phyloP scores from a whole-genome alignment of 2,329 filamentous ascomycete genomes.

The Aspergillus niger region DNA sequence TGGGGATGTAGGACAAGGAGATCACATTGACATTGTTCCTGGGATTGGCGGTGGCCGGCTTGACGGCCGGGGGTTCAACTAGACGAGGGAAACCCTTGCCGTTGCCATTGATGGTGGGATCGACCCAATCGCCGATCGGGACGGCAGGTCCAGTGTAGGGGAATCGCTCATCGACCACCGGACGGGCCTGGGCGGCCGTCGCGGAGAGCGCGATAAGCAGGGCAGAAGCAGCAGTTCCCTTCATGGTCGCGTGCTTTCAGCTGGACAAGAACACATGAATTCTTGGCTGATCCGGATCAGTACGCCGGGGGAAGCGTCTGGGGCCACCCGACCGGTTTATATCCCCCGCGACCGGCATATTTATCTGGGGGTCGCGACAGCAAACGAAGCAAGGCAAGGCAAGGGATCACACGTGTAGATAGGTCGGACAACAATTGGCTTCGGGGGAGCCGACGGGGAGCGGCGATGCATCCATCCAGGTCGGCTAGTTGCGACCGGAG shows the following conservation, averaged over 20 bases:
- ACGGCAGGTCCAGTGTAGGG: conserved; percentile 53
- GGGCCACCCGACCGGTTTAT: neutral
- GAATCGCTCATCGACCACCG: conserved; percentile 46
- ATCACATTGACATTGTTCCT: conserved; percentile 59
- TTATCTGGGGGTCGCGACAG: neutral
- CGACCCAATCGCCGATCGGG: conserved; percentile 56
- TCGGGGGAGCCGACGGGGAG: neutral
- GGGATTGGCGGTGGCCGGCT: conserved; percentile 45
- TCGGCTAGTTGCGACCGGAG: neutral
- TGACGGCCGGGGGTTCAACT: conserved; percentile 54
- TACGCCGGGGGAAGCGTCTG: neutral
- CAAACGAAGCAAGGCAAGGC: neutral
- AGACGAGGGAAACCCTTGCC: conserved; percentile 56
- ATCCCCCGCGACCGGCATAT: neutral
- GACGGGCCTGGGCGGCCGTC: conserved; percentile 24
- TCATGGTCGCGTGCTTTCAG: conserved; percentile 19
- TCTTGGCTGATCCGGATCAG: neutral
- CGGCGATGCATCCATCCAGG: neutral
- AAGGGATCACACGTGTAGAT: conserved; percentile 11
- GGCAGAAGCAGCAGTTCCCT: conserved; percentile 23
- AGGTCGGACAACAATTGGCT: conserved; percentile 10
- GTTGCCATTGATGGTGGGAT: conserved; percentile 54
- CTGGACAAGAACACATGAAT: neutral
- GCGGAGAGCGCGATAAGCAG: conserved; percentile 26
- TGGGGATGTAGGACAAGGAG: conserved; percentile 50